Evolutionary conservation across 1,284 basidiomycete genomes (phyloP), one percentile per base, ranked within the genome.

Genomic region (Sporisorium iseilematis-ciliati): DNA sequence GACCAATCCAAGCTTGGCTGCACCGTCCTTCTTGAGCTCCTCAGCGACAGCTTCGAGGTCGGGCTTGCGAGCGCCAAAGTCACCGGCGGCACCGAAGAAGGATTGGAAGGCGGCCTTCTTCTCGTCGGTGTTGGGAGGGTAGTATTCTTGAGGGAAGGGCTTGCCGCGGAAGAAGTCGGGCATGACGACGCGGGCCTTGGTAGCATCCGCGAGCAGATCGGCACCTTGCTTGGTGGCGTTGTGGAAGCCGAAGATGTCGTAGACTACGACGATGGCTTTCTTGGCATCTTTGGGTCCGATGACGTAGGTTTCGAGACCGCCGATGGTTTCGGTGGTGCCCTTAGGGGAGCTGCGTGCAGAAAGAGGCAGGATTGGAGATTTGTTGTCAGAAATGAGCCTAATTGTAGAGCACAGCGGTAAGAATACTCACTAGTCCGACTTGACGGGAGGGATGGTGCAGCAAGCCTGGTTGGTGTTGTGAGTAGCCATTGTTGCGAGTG

Each of bases 171-270:
- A 90, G 83, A 91, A 90, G 84, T 91, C 90, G 31, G 90, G 90
- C 88, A 91, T 89, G 76, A 90, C 87, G 18, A 91, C 88, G 26
- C 87, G 81, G 65, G 80, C 61, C 59, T 81, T 79, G 70, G 74
- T 75, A n/a, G 75, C 61, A 6, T 81, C 79, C 10, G 90, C 89
- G 59, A 91, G 87, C 54, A 90, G 88, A 81, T 91, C 90, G 35
- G 75, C 80, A 79, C 87, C 87, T 76, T 88, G 88, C 61, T 87
- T 76, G 59, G 86, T 87, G 75, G 88, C 87, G 35, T 87, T 85
- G 62, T 78, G 79, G 78, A 78, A 90, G 87, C 90, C 90, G 74
- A 91, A 91, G 77, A 91, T 90, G 80, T 91, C 90, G 75, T 87
- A 91, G 49, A 91, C 88, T 65, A 88, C 89, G 54, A 91, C 85